Percentiles rank a stretch among this genome's conserved stretches.
These are phyloP conservation scores for Avena atlantica DNA, from an alignment of 176 grass and related monocot species.

Conservation along the genomic window DNA sequence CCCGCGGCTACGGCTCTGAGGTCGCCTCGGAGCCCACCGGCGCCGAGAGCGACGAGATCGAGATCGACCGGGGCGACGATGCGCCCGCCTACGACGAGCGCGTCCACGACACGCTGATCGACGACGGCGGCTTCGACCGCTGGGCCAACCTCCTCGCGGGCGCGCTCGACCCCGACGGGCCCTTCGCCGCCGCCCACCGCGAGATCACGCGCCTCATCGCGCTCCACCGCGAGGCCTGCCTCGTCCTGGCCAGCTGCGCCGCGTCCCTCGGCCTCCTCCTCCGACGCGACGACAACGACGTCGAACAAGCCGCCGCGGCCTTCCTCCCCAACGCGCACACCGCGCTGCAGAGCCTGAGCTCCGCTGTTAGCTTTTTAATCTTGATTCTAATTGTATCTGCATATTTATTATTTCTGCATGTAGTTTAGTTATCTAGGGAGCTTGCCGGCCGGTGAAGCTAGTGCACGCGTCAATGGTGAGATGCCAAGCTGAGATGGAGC, in stretches of 20 bases:
- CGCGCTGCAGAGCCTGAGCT: constrained; percentile 11
- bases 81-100: background rate
- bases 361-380: background rate
- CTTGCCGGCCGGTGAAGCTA: no score
- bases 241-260: constrained; percentile 36
- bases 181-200: constrained; percentile 17
- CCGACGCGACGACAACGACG: background rate
- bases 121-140: background rate
- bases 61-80: background rate
- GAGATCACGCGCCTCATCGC: constrained; percentile 51
- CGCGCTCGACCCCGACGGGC: constrained; percentile 2
- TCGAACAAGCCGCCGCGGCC: background rate
- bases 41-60: background rate
- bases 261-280: constrained; percentile 24
- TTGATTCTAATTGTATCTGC: no score
- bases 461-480: no score
- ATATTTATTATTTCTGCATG: no score
- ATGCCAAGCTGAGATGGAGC: no score
- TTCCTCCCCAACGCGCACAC: constrained; percentile 37
- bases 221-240: constrained; percentile 44
- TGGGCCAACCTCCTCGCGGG: constrained; percentile 31
- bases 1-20: background rate
- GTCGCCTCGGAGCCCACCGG: background rate
- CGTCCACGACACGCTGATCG: background rate
- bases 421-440: no score